phyloP scores from a whole-genome alignment of 495 filamentous ascomycete genomes.

The Echria macrotheca region DNA sequence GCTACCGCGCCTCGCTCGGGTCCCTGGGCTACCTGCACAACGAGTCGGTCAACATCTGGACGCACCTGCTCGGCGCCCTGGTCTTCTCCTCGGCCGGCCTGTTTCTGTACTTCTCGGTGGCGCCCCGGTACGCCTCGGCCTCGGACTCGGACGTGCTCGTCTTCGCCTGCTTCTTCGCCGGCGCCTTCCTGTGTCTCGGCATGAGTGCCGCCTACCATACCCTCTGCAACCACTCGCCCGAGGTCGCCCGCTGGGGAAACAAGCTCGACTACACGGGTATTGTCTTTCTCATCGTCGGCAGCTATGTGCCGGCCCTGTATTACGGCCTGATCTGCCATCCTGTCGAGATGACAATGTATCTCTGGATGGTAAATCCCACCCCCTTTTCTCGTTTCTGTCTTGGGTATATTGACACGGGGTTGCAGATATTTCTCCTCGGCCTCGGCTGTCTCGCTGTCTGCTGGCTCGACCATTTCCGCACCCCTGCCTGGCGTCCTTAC shows the following conservation, averaged over 20 bases:
- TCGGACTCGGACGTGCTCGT: conserved; percentile 59
- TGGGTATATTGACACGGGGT: neutral
- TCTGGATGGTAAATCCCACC: conserved; percentile 56
- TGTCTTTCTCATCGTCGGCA: conserved; percentile 80
- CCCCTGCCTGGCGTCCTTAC: conserved; percentile 75
- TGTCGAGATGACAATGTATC: conserved; percentile 59
- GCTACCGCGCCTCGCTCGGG: conserved; percentile 29
- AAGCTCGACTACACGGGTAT: conserved; percentile 88
- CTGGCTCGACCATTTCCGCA: conserved; percentile 72
- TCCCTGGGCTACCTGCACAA: conserved; percentile 56
- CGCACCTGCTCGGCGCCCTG: conserved; percentile 67
- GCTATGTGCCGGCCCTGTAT: conserved; percentile 78
- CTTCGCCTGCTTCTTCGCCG: conserved; percentile 73
- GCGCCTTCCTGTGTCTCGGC: conserved; percentile 69
- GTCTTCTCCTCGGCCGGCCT: conserved; percentile 36
- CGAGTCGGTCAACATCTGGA: conserved; percentile 92
- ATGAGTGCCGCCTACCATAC: conserved; percentile 71
- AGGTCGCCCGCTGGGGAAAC: conserved; percentile 43
- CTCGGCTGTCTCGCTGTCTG: conserved; percentile 69
- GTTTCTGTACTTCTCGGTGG: conserved; percentile 36
- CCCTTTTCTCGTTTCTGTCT: neutral
- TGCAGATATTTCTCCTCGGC: conserved; percentile 70
- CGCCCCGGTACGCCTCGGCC: conserved; percentile 63
- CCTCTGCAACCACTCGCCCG: conserved; percentile 37
- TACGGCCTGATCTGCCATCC: conserved; percentile 76